These are phyloP conservation scores for Plasmodium ovale DNA, from an alignment of 169 alveolate species.

Conservation along the genomic window DNA sequence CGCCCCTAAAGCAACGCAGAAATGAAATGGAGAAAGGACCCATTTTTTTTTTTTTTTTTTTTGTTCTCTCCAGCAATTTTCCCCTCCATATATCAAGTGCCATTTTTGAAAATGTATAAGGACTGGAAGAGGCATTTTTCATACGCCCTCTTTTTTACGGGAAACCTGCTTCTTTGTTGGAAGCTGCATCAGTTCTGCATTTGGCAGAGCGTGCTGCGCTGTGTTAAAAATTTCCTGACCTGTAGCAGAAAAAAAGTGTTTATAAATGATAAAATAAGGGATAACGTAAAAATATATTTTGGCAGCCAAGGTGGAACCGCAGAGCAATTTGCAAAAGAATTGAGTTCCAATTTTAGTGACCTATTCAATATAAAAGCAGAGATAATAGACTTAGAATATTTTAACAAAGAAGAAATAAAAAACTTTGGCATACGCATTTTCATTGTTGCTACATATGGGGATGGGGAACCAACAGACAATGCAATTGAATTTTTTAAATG, in stretches of 20 bases:
- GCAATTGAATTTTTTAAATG: conserved; percentile 81
- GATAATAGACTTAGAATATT: conserved; percentile 78
- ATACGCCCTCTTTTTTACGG: neutral
- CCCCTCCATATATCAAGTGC: no score
- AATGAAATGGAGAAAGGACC: no score
- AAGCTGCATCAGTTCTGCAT: neutral
- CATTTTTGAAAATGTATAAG: neutral
- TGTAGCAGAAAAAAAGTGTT: neutral
- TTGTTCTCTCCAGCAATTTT: no score
- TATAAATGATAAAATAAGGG: conserved; percentile 24
- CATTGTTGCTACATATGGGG: conserved; percentile 87
- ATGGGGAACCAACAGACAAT: conserved; percentile 89
- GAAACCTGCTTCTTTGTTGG: neutral
- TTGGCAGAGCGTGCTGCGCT: neutral
- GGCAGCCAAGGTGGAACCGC: conserved; percentile 84
- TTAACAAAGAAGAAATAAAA: conserved; percentile 72
- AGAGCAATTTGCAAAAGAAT: conserved; percentile 78
- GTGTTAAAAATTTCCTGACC: neutral
- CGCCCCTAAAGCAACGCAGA: no score
- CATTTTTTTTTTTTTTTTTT: no score
- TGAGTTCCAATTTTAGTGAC: conserved; percentile 36
- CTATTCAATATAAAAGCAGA: conserved; percentile 47
- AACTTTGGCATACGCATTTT: conserved; percentile 76
- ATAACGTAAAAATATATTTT: conserved; percentile 77
- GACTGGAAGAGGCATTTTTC: neutral